A percentile compares a stretch with the other conserved stretches of the same genome.
These are phyloP conservation scores for Phialophora verrucosa DNA, from an alignment of 2,329 filamentous ascomycete species.

Conservation along the genomic window DNA sequence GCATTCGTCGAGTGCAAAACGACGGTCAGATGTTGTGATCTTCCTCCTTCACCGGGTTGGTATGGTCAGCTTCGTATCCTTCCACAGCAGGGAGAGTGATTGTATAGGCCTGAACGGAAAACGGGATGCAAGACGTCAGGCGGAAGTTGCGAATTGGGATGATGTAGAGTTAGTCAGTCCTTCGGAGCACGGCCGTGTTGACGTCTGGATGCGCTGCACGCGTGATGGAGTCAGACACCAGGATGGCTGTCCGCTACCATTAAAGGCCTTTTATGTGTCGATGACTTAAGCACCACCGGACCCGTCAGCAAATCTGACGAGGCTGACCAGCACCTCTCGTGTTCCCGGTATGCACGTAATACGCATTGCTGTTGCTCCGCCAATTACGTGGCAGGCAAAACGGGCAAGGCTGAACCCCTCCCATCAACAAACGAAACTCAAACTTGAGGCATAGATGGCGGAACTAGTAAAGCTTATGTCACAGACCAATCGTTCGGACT, in stretches of 20 bases:
- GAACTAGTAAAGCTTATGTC: not conserved
- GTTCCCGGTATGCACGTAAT: slow-evolving; percentile 1
- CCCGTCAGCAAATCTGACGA: slow-evolving; percentile 11
- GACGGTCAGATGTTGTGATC: not conserved
- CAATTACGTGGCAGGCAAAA: not conserved
- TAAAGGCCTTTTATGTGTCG: not conserved
- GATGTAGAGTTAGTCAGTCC: not conserved
- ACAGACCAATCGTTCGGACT: not conserved
- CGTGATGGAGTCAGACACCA: not conserved
- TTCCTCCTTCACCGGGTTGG: not conserved
- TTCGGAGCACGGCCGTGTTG: not conserved
- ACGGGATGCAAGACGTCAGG: not conserved
- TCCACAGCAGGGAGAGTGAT: not conserved
- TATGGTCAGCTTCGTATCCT: not conserved
- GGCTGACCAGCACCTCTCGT: not conserved
- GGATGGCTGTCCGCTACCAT: not conserved
- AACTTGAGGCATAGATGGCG: not conserved
- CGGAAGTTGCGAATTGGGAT: not conserved
- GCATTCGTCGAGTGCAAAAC: not conserved
- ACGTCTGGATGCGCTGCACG: not conserved
- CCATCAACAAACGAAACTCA: not conserved
- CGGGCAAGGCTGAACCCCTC: slow-evolving; percentile 1
- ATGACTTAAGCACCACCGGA: not conserved
- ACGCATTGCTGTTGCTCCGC: not conserved
- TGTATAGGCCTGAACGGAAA: not conserved